These are phyloP conservation scores for Ogataea sp. DNA, from an alignment of 805 yeast species.

Conservation along the genomic window DNA sequence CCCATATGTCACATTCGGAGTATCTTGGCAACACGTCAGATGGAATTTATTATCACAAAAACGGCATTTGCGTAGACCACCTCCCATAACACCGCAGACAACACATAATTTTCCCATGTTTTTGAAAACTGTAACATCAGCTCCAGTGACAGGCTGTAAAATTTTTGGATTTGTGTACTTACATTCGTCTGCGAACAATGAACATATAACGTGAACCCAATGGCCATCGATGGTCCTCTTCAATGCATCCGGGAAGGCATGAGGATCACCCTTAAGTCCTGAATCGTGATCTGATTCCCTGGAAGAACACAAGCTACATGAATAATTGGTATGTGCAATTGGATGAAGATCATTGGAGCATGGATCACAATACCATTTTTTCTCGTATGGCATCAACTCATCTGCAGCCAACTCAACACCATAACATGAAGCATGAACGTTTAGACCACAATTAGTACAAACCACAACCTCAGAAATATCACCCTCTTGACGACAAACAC, in stretches of 20 bases:
- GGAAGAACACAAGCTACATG: conserved; percentile 59
- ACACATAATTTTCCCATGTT: conserved; percentile 31
- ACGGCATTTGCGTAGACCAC: conserved; percentile 41
- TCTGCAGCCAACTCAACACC: conserved; percentile 32
- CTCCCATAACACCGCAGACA: conserved; percentile 38
- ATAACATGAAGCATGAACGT: conserved; percentile 64
- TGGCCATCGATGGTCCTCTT: conserved; percentile 58
- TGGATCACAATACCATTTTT: conserved; percentile 72
- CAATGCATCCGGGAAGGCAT: conserved; percentile 51
- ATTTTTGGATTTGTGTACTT: conserved; percentile 31
- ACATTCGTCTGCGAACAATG: conserved; percentile 42
- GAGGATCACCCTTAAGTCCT: conserved; percentile 31
- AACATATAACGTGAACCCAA: conserved; percentile 79
- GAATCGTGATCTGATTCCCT: conserved; percentile 41
- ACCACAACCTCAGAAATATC: conserved; percentile 31
- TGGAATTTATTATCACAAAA: conserved; percentile 36
- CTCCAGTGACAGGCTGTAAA: conserved; percentile 41
- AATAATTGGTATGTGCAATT: conserved; percentile 42
- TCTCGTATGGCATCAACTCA: conserved; percentile 19
- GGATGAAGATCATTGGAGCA: conserved; percentile 70
- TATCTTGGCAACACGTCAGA: conserved; percentile 52
- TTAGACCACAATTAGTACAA: conserved; percentile 61
- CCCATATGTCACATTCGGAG: conserved; percentile 40
- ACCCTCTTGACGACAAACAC: conserved; percentile 41
- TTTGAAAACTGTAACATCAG: conserved; percentile 21